Base-by-base conservation (phyloP, 108 stramenopile genomes). In the Hondaea fermentalgiana region DNA sequence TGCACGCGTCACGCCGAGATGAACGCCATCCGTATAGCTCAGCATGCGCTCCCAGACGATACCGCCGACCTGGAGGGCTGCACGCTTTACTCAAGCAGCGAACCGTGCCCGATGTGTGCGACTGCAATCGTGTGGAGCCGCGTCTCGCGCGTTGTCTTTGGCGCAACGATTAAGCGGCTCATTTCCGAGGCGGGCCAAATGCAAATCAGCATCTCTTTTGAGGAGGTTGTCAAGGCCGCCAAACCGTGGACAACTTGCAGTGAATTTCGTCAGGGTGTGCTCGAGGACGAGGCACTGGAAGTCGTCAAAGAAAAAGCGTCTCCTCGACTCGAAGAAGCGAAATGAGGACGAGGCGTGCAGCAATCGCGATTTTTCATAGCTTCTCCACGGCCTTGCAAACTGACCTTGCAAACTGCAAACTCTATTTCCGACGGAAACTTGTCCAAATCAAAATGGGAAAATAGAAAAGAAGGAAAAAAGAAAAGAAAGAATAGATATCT, bases 81-180 rank as follows among this genome's bases (percentile, higher is more conserved):
- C 28, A 83, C 76, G 49, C 76, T 83, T 0, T 83, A 83, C 76
- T 53, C 76, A 3, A 53, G 49, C 76, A 53, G 49, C 25, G 76
- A 83, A 35, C 76, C 76, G 10, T 83, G 76, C 76, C 45, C 76
- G 6, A 83, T 83, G 76, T 83, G 76, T 45, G 76, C 76, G 44
- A 53, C 76, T 14, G 76, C 76, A 8, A 83, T 83, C 28, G 51
- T 83, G 19, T 83, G 76, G 76, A 83, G 76, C 51, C 23, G 76
- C 4, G 76, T 83, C 25, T 53, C 49, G 6, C 76, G 76, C 23
- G 76, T 83, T 45, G 25, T 83, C 3, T 83, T 83, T 35, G 76
- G 76, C 1, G 76, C 76, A 6, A 8, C 76, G 10, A 83, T 83
- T 53, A 3, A 47, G 45, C 76, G 51, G 76, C 51, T 83, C 49